Conservation (phyloP, 768 basidiomycete species). For the Kwoniella newhampshirensis region DNA sequence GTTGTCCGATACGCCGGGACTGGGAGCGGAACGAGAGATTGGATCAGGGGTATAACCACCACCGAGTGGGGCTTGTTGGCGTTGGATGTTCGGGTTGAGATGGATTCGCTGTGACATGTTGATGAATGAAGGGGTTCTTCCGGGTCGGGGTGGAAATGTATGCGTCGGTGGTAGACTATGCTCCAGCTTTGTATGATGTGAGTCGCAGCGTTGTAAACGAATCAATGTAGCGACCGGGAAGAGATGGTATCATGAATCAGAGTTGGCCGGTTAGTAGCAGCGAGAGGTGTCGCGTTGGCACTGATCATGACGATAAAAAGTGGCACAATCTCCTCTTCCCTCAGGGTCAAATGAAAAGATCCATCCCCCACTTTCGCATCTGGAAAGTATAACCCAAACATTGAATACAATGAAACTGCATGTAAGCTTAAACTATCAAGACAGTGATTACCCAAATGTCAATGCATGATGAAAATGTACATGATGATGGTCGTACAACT, state of each 20-base stretch:
- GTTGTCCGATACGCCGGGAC: slow-evolving; percentile 21
- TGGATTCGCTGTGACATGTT: slow-evolving; percentile 50
- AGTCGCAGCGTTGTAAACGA: no score
- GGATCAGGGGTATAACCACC: slow-evolving; percentile 43
- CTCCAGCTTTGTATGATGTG: no score
- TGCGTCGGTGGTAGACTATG: no score
- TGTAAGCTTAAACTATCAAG: no score
- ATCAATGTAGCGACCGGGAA: neutral
- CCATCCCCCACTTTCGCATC: no score
- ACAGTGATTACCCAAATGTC: no score
- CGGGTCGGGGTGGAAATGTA: no score
- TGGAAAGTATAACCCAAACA: no score
- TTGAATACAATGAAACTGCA: no score
- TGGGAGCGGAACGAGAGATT: slow-evolving; percentile 48
- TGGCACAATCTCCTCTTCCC: neutral
- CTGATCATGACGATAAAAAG: neutral
- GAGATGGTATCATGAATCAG: neutral
- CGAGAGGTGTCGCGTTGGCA: slow-evolving; percentile 16
- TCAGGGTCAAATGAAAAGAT: no score
- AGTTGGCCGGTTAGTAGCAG: neutral
- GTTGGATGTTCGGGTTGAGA: slow-evolving; percentile 51
- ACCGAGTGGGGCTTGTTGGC: slow-evolving; percentile 22
- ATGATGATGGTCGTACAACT: no score
- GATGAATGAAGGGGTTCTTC: slow-evolving; percentile 2
- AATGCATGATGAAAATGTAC: slow-evolving; percentile 4